Percentiles rank a stretch among this genome's conserved stretches.
Conservation (phyloP, 2,329 filamentous ascomycete genomes). For the Aureobasidium mangrovei region DNA sequence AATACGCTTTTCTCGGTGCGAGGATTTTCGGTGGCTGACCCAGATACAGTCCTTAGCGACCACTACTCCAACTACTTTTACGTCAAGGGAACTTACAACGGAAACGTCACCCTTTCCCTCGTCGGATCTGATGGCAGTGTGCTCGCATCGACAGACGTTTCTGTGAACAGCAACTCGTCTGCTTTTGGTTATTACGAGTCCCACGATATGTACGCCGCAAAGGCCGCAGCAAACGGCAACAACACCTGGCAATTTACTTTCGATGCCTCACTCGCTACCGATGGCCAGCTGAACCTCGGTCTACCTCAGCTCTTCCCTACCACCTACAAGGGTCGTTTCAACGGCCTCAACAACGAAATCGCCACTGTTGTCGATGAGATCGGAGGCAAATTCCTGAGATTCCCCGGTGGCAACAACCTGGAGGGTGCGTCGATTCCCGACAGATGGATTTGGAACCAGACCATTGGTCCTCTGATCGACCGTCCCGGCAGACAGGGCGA, state of each 20-base stretch:
- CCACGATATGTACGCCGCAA: slow-evolving; percentile 18
- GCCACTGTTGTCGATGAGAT: slow-evolving; percentile 18
- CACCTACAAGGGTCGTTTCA: slow-evolving; percentile 21
- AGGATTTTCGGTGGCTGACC: background rate
- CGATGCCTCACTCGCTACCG: slow-evolving; percentile 27
- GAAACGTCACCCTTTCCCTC: slow-evolving; percentile 20
- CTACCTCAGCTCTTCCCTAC: background rate
- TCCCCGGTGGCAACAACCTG: slow-evolving; percentile 38
- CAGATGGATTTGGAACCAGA: slow-evolving; percentile 42
- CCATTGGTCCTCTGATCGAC: slow-evolving; percentile 43
- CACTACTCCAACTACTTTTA: slow-evolving; percentile 26
- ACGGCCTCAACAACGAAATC: slow-evolving; percentile 15
- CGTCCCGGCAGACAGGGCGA: slow-evolving; percentile 46
- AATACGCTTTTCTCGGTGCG: slow-evolving; percentile 23
- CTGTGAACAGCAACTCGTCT: slow-evolving; percentile 11
- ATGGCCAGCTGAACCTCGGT: background rate
- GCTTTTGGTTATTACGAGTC: slow-evolving; percentile 20
- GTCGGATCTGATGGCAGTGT: slow-evolving; percentile 8
- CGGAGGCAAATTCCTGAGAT: slow-evolving; percentile 41
- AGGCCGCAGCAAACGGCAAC: slow-evolving; percentile 21
- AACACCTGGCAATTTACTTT: slow-evolving; percentile 46
- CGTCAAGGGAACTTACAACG: slow-evolving; percentile 22
- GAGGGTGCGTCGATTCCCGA: slow-evolving; percentile 35
- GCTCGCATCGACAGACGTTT: slow-evolving; percentile 9
- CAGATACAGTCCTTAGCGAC: background rate